phyloP scores from a whole-genome alignment of 495 filamentous ascomycete genomes.

The Penicillium robsamsonii region DNA sequence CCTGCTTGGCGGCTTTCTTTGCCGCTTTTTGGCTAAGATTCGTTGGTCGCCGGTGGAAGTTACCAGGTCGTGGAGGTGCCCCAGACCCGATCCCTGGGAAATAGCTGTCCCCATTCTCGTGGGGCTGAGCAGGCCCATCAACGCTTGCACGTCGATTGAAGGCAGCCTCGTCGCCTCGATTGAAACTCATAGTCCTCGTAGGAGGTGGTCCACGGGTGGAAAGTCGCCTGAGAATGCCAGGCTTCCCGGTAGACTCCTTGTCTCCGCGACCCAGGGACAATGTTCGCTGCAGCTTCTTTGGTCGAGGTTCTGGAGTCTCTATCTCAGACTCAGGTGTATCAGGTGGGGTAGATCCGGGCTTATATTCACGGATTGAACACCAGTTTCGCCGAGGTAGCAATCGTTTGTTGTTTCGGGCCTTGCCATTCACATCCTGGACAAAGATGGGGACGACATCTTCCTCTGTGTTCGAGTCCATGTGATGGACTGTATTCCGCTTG shows the following conservation, averaged over 20 bases:
- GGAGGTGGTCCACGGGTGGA: constrained; percentile 44
- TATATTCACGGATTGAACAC: constrained; percentile 81
- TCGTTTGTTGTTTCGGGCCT: constrained; percentile 83
- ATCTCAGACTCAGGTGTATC: constrained; percentile 49
- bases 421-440: constrained; percentile 80
- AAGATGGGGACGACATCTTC: constrained; percentile 97
- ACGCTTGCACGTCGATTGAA: constrained; percentile 38
- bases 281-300: constrained; percentile 54
- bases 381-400: constrained; percentile 91
- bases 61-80: constrained; percentile 38
- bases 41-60: constrained; percentile 72
- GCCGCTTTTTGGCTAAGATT: constrained; percentile 60
- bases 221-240: constrained; percentile 51
- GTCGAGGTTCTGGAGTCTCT: constrained; percentile 40
- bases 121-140: constrained; percentile 35
- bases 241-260: constrained; percentile 30
- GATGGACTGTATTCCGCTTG: constrained; percentile 89
- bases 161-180: constrained; percentile 19
- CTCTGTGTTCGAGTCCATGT: constrained; percentile 70
- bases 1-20: constrained; percentile 38
- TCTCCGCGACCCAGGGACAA: constrained; percentile 63
- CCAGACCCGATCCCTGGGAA: constrained; percentile 30
- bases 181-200: constrained; percentile 43
- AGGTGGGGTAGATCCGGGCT: constrained; percentile 72
- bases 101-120: constrained; percentile 38